A percentile compares a stretch with the other conserved stretches of the same genome.
Conservation (phyloP, 2,329 filamentous ascomycete species). For the Ambrosiella cleistominuta region DNA sequence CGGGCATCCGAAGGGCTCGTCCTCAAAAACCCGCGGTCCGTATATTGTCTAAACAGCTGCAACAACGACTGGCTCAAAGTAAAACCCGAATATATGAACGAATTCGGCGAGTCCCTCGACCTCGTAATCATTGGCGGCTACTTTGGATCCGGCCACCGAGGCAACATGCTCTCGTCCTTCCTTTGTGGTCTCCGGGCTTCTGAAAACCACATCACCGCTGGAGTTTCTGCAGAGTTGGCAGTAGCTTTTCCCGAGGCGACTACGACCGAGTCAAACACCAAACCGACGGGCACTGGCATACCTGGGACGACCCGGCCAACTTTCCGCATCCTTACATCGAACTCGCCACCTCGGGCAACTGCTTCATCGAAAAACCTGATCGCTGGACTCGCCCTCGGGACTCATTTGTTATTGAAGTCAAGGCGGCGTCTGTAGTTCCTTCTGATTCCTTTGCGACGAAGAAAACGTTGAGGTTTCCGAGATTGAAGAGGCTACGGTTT, state of each 20-base stretch:
- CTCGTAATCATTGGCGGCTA: conserved; percentile 82
- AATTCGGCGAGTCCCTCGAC: conserved; percentile 86
- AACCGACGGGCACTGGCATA: conserved; percentile 76
- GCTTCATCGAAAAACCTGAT: conserved; percentile 64
- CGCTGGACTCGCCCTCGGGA: conserved; percentile 84
- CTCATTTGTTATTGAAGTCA: conserved; percentile 74
- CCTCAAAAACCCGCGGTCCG: conserved; percentile 77
- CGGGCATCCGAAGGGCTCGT: conserved; percentile 81
- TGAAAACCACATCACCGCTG: conserved; percentile 43
- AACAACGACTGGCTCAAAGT: conserved; percentile 98
- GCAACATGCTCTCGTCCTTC: conserved; percentile 69
- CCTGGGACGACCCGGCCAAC: conserved; percentile 57
- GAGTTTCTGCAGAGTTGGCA: conserved; percentile 98
- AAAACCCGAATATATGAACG: conserved; percentile 95
- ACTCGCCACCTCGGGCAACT: conserved; percentile 49
- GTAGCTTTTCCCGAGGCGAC: conserved; percentile 70
- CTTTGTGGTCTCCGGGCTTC: conserved; percentile 73
- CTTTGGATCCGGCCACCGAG: conserved; percentile 72
- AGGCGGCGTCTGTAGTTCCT: conserved; percentile 59
- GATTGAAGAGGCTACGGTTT: conserved; percentile 64
- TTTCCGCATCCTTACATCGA: conserved; percentile 67
- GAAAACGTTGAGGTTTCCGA: conserved; percentile 73
- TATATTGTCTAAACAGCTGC: conserved; percentile 72
- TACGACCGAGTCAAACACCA: conserved; percentile 67
- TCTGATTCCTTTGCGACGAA: conserved; percentile 65